phyloP scores from a whole-genome alignment of 2,329 filamentous ascomycete species.

The Blumeria graminis region DNA sequence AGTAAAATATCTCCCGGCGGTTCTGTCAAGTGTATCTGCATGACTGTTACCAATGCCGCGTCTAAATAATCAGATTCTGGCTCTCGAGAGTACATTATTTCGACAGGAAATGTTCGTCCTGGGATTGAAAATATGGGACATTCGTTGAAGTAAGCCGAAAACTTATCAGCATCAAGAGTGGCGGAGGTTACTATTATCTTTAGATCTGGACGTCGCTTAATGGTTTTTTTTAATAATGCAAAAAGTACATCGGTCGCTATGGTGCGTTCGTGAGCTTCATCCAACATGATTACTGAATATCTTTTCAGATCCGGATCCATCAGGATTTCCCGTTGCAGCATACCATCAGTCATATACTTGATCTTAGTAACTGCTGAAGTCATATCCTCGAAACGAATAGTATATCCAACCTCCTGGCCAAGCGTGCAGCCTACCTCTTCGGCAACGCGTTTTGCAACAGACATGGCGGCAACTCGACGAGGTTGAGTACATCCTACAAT shows the following conservation, averaged over 20 bases:
- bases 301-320: conserved; percentile 70
- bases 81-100: conserved; percentile 84
- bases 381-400: conserved; percentile 89
- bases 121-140: conserved; percentile 95
- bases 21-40: conserved; percentile 93
- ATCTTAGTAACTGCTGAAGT: conserved; percentile 74
- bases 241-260: conserved; percentile 93
- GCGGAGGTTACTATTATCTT: conserved; percentile 94
- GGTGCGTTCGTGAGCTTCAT: conserved; percentile 93
- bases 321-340: conserved; percentile 86
- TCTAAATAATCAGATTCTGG: conserved; percentile 93
- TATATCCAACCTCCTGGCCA: conserved; percentile 87
- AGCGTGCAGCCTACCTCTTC: conserved; percentile 85
- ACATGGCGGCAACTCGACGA: conserved; percentile 91
- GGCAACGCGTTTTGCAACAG: conserved; percentile 84
- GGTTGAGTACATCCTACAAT: conserved; percentile 94
- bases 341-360: conserved; percentile 99
- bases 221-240: conserved; percentile 75
- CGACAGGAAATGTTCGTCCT: conserved; percentile 82
- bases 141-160: conserved; percentile 85
- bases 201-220: conserved; percentile 64
- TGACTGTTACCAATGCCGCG: conserved; percentile 79
- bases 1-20: conserved; percentile 84
- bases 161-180: conserved; percentile 91
- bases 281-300: conserved; percentile 94